phyloP scores from a whole-genome alignment of 768 basidiomycete species.

The Sistotremastrum suecicum region DNA sequence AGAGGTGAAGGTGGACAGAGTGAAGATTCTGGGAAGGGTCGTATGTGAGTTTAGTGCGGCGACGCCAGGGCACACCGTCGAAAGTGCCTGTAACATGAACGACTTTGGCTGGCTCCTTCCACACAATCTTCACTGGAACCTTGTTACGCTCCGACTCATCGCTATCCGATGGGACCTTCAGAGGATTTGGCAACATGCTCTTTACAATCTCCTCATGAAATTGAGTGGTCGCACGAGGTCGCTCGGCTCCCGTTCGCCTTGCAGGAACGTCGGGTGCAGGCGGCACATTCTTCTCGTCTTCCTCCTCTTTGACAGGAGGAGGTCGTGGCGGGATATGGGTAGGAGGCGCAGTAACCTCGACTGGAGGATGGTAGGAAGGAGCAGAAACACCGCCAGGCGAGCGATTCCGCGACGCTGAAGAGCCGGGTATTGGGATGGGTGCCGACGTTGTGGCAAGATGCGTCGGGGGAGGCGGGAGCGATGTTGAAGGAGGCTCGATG shows the following conservation, averaged over 20 bases:
- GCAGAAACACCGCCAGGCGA: too few relatives aligned
- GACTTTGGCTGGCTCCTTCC: conserved; percentile 10
- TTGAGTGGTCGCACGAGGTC: too few relatives aligned
- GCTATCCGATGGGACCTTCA: background rate
- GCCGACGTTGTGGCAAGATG: conserved; percentile 24
- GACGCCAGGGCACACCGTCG: conserved; percentile 5
- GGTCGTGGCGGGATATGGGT: too few relatives aligned
- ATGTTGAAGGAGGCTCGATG: background rate
- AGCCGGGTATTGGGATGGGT: conserved; percentile 25
- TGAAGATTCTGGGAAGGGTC: conserved; percentile 14
- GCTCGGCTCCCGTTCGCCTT: too few relatives aligned
- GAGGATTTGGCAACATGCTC: background rate
- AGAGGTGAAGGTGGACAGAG: conserved; percentile 35
- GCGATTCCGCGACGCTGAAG: background rate
- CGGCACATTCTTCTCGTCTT: too few relatives aligned
- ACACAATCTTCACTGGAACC: conserved; percentile 1
- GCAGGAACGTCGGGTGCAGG: too few relatives aligned
- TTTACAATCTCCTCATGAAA: too few relatives aligned
- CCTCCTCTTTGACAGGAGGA: too few relatives aligned
- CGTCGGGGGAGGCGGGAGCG: conserved; percentile 22
- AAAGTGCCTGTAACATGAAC: conserved; percentile 9
- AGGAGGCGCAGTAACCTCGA: too few relatives aligned
- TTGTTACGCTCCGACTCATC: background rate
- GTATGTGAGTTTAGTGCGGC: background rate
- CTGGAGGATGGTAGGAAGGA: too few relatives aligned